Percentiles rank a stretch among this genome's conserved stretches.
These are phyloP conservation scores for Lophium mytilinum DNA, from an alignment of 495 filamentous ascomycete species.

Conservation along the genomic window DNA sequence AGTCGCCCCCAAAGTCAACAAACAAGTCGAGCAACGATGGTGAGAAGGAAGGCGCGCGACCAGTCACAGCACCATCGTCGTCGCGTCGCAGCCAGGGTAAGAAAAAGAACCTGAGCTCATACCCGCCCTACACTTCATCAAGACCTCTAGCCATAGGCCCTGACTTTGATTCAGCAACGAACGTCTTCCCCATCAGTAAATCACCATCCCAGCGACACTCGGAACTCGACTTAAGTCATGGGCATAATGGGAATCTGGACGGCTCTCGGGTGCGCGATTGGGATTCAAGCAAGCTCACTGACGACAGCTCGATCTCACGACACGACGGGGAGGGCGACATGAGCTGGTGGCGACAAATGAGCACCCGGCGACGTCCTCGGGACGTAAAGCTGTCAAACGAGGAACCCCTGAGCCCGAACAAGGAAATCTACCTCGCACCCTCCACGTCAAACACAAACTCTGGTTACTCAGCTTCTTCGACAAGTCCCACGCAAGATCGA, in stretches of 20 bases:
- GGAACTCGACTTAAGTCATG: conserved; percentile 15
- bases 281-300: conserved; percentile 9
- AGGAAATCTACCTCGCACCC: conserved; percentile 13
- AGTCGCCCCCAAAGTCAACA: conserved; percentile 1
- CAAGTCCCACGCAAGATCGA: conserved; percentile 8
- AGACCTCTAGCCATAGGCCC: conserved; percentile 7
- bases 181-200: conserved; percentile 13
- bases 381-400: conserved; percentile 14
- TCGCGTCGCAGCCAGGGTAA: conserved; percentile 20
- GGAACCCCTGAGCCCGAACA: conserved; percentile 11
- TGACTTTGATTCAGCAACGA: conserved; percentile 19
- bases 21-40: not conserved
- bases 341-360: conserved; percentile 22
- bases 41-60: conserved; percentile 12
- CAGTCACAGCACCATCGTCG: conserved; percentile 22
- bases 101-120: conserved; percentile 1
- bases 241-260: conserved; percentile 17
- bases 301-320: conserved; percentile 8
- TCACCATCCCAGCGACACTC: conserved; percentile 17
- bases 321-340: conserved; percentile 13
- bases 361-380: conserved; percentile 13
- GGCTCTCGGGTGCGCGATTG: conserved; percentile 13
- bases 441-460: conserved; percentile 14
- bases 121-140: conserved; percentile 2
- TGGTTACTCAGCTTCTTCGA: conserved; percentile 8